These are phyloP conservation scores for Cylindrotheca closterium DNA, from an alignment of 108 stramenopile genomes.

Conservation along the genomic window DNA sequence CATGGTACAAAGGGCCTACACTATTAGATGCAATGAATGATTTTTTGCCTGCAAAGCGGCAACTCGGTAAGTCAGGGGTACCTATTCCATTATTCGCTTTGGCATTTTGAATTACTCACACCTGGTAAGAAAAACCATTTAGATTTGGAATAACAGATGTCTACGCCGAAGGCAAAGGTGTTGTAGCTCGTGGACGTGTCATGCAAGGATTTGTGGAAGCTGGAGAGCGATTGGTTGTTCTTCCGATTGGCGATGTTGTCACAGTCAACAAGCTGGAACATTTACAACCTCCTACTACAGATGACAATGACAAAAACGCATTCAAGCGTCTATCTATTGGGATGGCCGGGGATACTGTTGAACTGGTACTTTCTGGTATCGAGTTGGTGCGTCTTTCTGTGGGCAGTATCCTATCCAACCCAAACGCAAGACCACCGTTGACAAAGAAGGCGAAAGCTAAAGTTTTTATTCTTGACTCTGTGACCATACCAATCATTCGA, in stretches of 20 bases:
- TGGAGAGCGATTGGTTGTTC: constrained; percentile 67
- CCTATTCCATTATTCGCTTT: not conserved
- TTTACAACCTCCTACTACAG: constrained; percentile 49
- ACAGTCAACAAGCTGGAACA: constrained; percentile 63
- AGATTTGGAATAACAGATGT: constrained; percentile 91
- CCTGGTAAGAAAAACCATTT: constrained; percentile 76
- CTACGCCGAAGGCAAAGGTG: constrained; percentile 73
- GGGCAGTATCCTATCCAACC: constrained; percentile 78
- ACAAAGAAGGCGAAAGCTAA: constrained; percentile 78
- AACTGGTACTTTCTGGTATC: constrained; percentile 68
- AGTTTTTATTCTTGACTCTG: constrained; percentile 92
- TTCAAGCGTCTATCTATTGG: constrained; percentile 40
- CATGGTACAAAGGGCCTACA: constrained; percentile 95
- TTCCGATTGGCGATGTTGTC: constrained; percentile 83
- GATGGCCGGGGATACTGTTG: constrained; percentile 88
- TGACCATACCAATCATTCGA: constrained; percentile 96
- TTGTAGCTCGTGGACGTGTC: constrained; percentile 69
- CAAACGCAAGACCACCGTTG: constrained; percentile 60
- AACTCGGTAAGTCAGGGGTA: constrained; percentile 30
- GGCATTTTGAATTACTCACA: constrained; percentile 46
- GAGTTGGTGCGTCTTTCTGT: constrained; percentile 73
- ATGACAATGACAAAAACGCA: constrained; percentile 25
- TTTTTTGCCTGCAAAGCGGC: constrained; percentile 89
- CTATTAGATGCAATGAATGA: constrained; percentile 93
- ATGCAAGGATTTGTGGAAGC: constrained; percentile 73